phyloP scores from a whole-genome alignment of 2,329 filamentous ascomycete genomes.

The Pleomassaria siparia region DNA sequence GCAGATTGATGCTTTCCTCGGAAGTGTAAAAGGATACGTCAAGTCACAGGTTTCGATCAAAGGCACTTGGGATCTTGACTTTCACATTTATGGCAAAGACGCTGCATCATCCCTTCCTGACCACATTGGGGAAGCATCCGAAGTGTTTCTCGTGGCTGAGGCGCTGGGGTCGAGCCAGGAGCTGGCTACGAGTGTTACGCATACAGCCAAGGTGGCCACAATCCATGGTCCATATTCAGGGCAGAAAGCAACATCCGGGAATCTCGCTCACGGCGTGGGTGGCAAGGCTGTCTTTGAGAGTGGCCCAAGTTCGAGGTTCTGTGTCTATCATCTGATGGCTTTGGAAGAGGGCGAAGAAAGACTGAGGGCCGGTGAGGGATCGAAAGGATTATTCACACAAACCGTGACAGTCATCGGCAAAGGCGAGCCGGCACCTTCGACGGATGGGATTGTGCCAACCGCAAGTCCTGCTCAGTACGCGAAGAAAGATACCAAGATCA shows the following conservation, averaged over 20 bases:
- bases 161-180: constrained; percentile 50
- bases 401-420: constrained; percentile 10
- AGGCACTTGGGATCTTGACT: constrained; percentile 44
- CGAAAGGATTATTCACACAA: constrained; percentile 15
- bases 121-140: constrained; percentile 26
- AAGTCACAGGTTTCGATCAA: constrained; percentile 13
- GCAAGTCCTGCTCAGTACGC: background rate
- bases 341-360: constrained; percentile 31
- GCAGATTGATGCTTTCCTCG: constrained; percentile 16
- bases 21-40: constrained; percentile 14
- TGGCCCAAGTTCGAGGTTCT: constrained; percentile 42
- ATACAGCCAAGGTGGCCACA: constrained; percentile 43
- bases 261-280: constrained; percentile 51
- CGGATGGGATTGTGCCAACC: background rate
- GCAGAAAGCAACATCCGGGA: constrained; percentile 57
- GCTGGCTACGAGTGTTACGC: constrained; percentile 48
- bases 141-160: constrained; percentile 54
- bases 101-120: constrained; percentile 30
- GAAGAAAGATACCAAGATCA: background rate
- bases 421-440: background rate
- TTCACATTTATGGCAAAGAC: constrained; percentile 51
- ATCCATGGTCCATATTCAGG: constrained; percentile 51
- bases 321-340: constrained; percentile 52
- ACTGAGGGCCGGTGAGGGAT: background rate
- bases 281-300: constrained; percentile 40